A percentile compares a stretch with the other conserved stretches of the same genome.
phyloP scores from a whole-genome alignment of 169 alveolate species.

The Cryptosporidium tyzzeri region DNA sequence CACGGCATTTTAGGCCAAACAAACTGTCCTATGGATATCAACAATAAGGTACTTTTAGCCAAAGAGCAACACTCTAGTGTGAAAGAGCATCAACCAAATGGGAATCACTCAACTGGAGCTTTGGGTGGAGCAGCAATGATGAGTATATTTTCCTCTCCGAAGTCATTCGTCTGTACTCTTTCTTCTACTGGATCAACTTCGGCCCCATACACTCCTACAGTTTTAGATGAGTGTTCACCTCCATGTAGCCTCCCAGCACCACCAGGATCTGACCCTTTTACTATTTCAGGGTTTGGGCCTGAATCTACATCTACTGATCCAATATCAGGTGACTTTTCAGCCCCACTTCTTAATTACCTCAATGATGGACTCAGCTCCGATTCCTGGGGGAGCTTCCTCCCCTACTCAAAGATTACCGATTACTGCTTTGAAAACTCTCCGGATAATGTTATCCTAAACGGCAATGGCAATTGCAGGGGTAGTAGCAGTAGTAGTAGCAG shows the following conservation, averaged over 20 bases:
- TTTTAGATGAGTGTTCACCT: conserved; percentile 67
- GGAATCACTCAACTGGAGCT: conserved; percentile 3
- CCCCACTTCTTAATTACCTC: conserved; percentile 64
- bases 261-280: conserved; percentile 67
- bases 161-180: conserved; percentile 44
- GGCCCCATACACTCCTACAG: conserved; percentile 57
- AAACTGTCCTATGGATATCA: not conserved
- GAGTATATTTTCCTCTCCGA: conserved; percentile 65
- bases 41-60: conserved; percentile 3
- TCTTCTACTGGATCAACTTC: conserved; percentile 69
- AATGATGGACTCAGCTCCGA: conserved; percentile 53
- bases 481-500: not conserved
- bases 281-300: conserved; percentile 40
- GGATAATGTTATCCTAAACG: not conserved
- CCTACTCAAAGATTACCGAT: conserved; percentile 52
- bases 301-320: conserved; percentile 40
- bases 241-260: conserved; percentile 64
- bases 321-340: conserved; percentile 43
- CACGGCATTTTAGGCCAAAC: conserved; percentile 11
- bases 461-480: not conserved
- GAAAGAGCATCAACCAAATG: not conserved
- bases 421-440: conserved; percentile 51
- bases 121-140: conserved; percentile 14
- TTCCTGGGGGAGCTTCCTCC: conserved; percentile 72
- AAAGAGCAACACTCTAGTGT: conserved; percentile 1